Evolutionary conservation across 1,139 yeast species (phyloP).

Genomic region (Magnusiomyces ingens): DNA sequence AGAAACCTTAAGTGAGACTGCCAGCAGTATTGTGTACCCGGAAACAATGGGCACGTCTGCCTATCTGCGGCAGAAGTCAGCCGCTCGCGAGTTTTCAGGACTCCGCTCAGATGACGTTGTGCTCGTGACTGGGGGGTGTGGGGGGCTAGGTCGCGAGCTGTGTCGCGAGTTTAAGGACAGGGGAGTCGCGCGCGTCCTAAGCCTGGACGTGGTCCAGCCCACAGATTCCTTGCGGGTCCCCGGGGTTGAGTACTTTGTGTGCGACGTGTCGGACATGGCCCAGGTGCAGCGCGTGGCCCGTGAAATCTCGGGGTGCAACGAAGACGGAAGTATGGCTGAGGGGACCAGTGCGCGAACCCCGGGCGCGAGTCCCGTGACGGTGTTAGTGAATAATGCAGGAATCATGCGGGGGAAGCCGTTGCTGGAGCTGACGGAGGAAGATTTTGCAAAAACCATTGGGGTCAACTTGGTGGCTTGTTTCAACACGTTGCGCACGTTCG

Average conservation of each 20-base stretch:
- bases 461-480: conserved; percentile 67
- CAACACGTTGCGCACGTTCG: conserved; percentile 58
- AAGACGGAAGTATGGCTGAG: too few relatives aligned
- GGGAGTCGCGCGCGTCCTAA: conserved; percentile 41
- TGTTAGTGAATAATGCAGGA: conserved; percentile 81
- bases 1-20: too few relatives aligned
- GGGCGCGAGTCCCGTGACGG: conserved; percentile 51
- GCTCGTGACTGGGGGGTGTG: conserved; percentile 16
- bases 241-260: conserved; percentile 48
- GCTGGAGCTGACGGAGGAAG: conserved; percentile 46
- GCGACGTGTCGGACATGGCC: conserved; percentile 58
- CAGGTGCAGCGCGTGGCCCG: conserved; percentile 33
- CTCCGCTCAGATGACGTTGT: conserved; percentile 9
- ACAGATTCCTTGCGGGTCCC: conserved; percentile 27
- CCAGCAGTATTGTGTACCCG: too few relatives aligned
- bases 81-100: too few relatives aligned
- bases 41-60: too few relatives aligned
- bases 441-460: conserved; percentile 53
- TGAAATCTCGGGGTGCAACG: conserved; percentile 1
- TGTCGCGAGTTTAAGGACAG: conserved; percentile 4
- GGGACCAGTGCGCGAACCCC: too few relatives aligned
- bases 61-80: too few relatives aligned
- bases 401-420: conserved; percentile 51
- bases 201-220: conserved; percentile 54
- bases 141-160: conserved; percentile 13